phyloP scores from a whole-genome alignment of 2,329 filamentous ascomycete species.

The Nemania sp. region DNA sequence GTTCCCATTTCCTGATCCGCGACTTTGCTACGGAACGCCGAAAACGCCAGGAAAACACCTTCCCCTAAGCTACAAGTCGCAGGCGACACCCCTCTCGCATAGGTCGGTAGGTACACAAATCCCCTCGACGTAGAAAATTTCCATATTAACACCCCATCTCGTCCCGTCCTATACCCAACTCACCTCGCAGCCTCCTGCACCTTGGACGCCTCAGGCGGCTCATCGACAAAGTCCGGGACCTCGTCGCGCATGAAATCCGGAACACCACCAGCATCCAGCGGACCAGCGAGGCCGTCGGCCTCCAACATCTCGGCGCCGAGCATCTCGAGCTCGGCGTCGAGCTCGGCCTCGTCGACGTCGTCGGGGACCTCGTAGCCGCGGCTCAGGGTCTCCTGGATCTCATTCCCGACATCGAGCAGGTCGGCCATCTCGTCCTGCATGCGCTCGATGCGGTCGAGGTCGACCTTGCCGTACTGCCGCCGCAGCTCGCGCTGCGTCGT shows the following conservation, averaged over 20 bases:
- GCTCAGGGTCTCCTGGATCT: slow-evolving; percentile 94
- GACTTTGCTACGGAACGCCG: slow-evolving; percentile 28
- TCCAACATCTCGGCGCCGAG: slow-evolving; percentile 94
- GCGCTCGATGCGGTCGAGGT: slow-evolving; percentile 95
- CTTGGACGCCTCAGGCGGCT: slow-evolving; percentile 76
- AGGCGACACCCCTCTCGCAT: slow-evolving; percentile 1
- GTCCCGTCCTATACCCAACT: too few species aligned
- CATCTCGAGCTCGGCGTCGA: slow-evolving; percentile 95
- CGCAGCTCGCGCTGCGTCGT: slow-evolving; percentile 90
- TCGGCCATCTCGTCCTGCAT: slow-evolving; percentile 99
- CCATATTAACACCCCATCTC: neutral
- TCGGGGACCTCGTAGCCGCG: slow-evolving; percentile 93
- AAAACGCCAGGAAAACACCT: slow-evolving; percentile 26
- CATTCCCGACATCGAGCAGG: slow-evolving; percentile 94
- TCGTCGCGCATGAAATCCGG: slow-evolving; percentile 92
- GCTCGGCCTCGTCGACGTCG: slow-evolving; percentile 93
- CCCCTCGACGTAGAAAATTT: neutral
- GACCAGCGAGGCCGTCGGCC: slow-evolving; percentile 67
- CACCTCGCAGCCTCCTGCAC: slow-evolving; percentile 78
- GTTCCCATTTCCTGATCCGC: slow-evolving; percentile 1
- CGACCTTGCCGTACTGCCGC: slow-evolving; percentile 95
- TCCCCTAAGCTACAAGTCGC: too few species aligned
- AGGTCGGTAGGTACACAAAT: too few species aligned
- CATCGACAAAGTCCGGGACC: slow-evolving; percentile 89
- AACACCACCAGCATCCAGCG: slow-evolving; percentile 58